A percentile compares a stretch with the other conserved stretches of the same genome.
Evolutionary conservation across 2,329 filamentous ascomycete species (phyloP).

Genomic region (Westerdykella aurantiaca): DNA sequence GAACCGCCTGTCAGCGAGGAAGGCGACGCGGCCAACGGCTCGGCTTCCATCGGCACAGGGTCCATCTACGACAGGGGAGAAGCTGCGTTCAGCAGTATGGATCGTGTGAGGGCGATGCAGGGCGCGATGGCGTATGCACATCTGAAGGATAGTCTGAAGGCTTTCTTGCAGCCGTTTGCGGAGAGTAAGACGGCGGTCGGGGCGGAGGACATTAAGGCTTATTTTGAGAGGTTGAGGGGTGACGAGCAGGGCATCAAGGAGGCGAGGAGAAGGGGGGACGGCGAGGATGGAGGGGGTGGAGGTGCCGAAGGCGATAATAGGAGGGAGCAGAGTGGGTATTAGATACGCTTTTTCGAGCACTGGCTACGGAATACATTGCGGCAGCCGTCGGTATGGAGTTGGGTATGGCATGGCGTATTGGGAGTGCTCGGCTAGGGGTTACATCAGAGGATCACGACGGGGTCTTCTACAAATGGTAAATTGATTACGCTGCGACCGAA

Average conservation of each 20-base stretch:
- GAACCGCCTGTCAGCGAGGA: conserved; percentile 74
- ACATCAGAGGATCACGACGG: too few relatives aligned
- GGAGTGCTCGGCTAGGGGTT: too few relatives aligned
- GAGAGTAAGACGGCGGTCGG: conserved; percentile 83
- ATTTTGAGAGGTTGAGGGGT: conserved; percentile 90
- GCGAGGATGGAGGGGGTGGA: conserved; percentile 22
- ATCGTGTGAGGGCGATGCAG: conserved; percentile 85
- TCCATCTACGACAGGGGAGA: conserved; percentile 88
- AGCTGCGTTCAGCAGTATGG: conserved; percentile 83
- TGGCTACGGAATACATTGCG: too few relatives aligned
- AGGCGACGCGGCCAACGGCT: conserved; percentile 51
- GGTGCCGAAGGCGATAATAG: conserved; percentile 23
- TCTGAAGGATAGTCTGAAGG: conserved; percentile 90
- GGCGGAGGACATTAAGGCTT: conserved; percentile 92
- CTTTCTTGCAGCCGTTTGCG: conserved; percentile 88
- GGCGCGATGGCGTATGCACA: conserved; percentile 98
- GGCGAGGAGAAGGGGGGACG: conserved; percentile 24
- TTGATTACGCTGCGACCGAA: too few relatives aligned
- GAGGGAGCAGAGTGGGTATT: conserved; percentile 40
- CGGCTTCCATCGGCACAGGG: conserved; percentile 61
- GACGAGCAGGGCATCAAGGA: conserved; percentile 65
- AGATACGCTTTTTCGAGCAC: background rate
- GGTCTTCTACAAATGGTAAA: too few relatives aligned
- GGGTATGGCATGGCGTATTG: too few relatives aligned
- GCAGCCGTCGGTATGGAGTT: too few relatives aligned